phyloP scores from a whole-genome alignment of 331 rosid species.

The Quercus tomentella region DNA sequence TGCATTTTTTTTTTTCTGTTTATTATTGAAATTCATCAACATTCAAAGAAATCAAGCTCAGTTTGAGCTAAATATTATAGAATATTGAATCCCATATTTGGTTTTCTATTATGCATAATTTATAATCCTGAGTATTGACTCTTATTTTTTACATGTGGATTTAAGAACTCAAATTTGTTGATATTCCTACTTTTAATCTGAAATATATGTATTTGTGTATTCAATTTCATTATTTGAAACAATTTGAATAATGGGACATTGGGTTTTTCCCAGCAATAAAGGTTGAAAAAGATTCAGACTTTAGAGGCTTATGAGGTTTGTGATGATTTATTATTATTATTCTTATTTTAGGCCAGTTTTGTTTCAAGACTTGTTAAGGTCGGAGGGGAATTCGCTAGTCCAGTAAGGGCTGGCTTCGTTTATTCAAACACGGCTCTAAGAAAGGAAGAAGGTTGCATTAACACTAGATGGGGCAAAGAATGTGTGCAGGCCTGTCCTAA shows the following conservation, averaged over 20 bases:
- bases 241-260: background rate
- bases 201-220: background rate
- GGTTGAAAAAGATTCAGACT: background rate
- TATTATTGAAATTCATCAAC: background rate
- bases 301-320: background rate
- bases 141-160: background rate
- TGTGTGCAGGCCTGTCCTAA: slow-evolving; percentile 20
- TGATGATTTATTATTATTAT: background rate
- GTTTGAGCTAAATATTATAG: background rate
- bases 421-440: slow-evolving; percentile 34
- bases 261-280: background rate
- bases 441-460: background rate
- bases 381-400: slow-evolving; percentile 6
- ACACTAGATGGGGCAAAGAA: slow-evolving; percentile 24
- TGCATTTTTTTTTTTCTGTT: background rate
- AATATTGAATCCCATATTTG: background rate
- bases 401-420: slow-evolving; percentile 29
- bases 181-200: background rate
- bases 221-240: background rate
- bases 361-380: background rate
- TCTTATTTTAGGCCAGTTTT: background rate
- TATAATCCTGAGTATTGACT: background rate
- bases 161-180: background rate
- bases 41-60: background rate
- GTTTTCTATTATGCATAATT: background rate